These are phyloP conservation scores for Malus hybrid DNA, from an alignment of 331 rosid genomes.

Conservation along the genomic window DNA sequence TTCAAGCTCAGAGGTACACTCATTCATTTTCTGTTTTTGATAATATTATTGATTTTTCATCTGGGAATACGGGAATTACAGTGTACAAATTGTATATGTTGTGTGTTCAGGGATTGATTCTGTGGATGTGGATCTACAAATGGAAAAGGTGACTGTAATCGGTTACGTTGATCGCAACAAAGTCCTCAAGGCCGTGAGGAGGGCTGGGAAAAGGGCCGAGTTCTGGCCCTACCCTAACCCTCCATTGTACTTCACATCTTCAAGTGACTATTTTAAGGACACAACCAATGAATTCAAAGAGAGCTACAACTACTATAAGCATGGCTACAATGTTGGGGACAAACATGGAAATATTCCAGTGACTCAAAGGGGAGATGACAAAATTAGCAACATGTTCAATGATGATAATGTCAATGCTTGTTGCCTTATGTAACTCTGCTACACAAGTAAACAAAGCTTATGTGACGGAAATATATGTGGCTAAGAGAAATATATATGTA, in stretches of 20 bases:
- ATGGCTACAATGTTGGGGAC: constrained; percentile 79
- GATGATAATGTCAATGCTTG: constrained; percentile 95
- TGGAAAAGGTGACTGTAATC: constrained; percentile 60
- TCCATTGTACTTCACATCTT: constrained; percentile 71
- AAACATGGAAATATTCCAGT: constrained; percentile 61
- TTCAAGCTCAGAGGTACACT: constrained; percentile 70
- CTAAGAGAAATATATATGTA: background rate
- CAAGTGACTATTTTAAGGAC: constrained; percentile 58
- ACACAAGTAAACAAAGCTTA: background rate
- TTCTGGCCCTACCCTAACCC: constrained; percentile 86
- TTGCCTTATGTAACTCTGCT: constrained; percentile 52
- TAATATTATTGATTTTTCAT: too few species aligned
- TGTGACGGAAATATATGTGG: too few species aligned
- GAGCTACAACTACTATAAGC: constrained; percentile 80
- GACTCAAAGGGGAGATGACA: constrained; percentile 77
- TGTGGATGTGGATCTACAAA: constrained; percentile 55
- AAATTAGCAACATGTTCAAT: constrained; percentile 89
- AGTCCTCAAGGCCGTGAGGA: constrained; percentile 73
- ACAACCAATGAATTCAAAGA: constrained; percentile 65
- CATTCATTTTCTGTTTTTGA: background rate
- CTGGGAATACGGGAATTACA: background rate
- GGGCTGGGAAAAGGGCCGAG: constrained; percentile 85
- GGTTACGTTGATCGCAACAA: constrained; percentile 87
- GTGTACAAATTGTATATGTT: background rate
- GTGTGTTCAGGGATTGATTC: constrained; percentile 61